phyloP scores from a whole-genome alignment of 106 monocot genomes.

The Posidonia australis region DNA sequence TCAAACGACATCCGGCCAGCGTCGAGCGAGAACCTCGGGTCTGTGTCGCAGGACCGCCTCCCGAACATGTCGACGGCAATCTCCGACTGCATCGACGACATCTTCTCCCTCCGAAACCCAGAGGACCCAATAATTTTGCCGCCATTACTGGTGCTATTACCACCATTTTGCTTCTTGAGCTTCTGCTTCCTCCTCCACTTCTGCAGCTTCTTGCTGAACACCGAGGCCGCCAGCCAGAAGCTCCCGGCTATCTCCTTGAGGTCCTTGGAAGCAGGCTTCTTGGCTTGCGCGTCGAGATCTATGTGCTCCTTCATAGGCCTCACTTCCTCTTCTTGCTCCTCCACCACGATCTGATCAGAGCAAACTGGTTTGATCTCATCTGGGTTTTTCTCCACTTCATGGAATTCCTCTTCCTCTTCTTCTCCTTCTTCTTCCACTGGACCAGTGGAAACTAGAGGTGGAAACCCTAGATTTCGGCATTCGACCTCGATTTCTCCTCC shows the following conservation, averaged over 20 bases:
- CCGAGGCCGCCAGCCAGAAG: constrained; percentile 24
- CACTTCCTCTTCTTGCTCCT: constrained; percentile 1
- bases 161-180: constrained; percentile 16
- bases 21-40: constrained; percentile 15
- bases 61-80: constrained; percentile 9
- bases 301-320: constrained; percentile 32
- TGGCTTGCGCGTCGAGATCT: constrained; percentile 13
- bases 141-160: neutral
- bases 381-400: neutral
- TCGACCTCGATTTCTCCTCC: constrained; percentile 7
- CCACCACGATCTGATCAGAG: neutral
- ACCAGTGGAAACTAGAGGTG: neutral
- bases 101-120: neutral
- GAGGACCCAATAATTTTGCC: neutral
- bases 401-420: neutral
- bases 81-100: constrained; percentile 11
- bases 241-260: constrained; percentile 23
- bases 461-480: neutral
- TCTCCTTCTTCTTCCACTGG: neutral
- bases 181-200: constrained; percentile 33
- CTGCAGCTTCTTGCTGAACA: constrained; percentile 31
- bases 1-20: constrained; percentile 19
- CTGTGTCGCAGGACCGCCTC: constrained; percentile 17
- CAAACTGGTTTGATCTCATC: neutral
- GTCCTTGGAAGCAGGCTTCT: constrained; percentile 16